Evolutionary conservation across 208 protist species (phyloP).

Genomic region (Trichomonas gallinae): DNA sequence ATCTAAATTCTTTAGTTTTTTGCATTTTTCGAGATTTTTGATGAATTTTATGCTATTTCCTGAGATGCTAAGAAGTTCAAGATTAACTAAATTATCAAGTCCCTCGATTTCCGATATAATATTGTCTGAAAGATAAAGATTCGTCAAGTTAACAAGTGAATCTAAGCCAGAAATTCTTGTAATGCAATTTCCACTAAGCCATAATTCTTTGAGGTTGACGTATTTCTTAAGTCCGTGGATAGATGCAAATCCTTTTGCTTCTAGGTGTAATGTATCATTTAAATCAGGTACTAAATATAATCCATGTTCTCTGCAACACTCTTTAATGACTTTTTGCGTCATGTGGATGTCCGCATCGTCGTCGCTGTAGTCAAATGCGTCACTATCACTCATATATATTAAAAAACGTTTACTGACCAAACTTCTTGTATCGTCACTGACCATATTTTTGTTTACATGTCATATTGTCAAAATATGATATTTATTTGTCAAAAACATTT

Average conservation of each 20-base stretch:
- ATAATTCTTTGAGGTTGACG: not conserved
- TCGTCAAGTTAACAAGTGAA: not conserved
- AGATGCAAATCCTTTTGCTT: not conserved
- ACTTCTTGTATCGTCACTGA: no score
- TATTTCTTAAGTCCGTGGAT: not conserved
- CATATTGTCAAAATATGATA: no score
- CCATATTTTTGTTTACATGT: no score
- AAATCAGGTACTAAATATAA: not conserved
- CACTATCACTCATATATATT: not conserved
- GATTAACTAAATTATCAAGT: not conserved
- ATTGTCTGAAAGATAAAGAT: not conserved
- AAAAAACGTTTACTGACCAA: not conserved
- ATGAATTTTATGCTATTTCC: not conserved
- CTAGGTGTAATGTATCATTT: not conserved
- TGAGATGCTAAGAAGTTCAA: not conserved
- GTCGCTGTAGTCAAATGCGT: not conserved
- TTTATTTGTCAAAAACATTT: no score
- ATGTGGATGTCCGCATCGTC: not conserved
- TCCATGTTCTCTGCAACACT: not conserved
- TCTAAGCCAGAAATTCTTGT: not conserved
- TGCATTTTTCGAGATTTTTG: not conserved
- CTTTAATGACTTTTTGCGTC: not conserved
- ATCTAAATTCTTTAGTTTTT: not conserved
- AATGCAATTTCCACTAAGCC: not conserved
- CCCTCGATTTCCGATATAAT: not conserved